Base-by-base conservation (phyloP, 495 filamentous ascomycete species). In the Neurospora terricola region DNA sequence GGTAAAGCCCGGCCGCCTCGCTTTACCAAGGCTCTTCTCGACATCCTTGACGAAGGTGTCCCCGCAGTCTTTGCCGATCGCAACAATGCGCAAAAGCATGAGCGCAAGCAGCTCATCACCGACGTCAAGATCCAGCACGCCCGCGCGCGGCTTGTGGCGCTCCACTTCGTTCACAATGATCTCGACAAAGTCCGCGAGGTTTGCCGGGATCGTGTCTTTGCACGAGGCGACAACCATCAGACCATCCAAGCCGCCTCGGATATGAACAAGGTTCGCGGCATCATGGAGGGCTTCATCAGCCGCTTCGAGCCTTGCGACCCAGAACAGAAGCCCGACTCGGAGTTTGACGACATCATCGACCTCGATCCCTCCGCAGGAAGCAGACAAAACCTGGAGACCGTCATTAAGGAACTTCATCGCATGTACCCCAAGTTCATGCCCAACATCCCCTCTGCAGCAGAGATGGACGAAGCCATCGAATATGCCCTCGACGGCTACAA, bases 211-310 rank as follows among this genome's bases (percentile, higher is more conserved):
- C 90, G 96, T 14, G 93, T 99, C 0, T 83, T 98, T 30, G 84
- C 87, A 1, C 92, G 96, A 16, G 96, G 96, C 0, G 94, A 99
- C 80, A 98, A 98, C 78, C 96, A 99, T 77, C 96, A 99, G 80
- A 98, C 95, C 12, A 99, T 99, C 77, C 94, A 95, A 73, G 92
- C 95, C 5, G 90, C 89, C 14, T 88, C 87, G 39, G 83, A 88
- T 69, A 80, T 82, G 43, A 80, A 84, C 16, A 93, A 97, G 79
- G 89, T 95, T 40, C 84, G 93, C 30, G 88, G 89, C 10, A 98
- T 99, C 77, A 98, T 99, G 96, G 91, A 97, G 74, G 93, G 94
- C 42, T 99, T 99, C 83, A 84, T 99, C 62, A 73, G 82, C 0
- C 91, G 96, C 18, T 99, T 98, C 79, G 90, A 98, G 81, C 87